Base-by-base conservation (phyloP, 73 alveolate species). In the Blepharisma japonicum region DNA sequence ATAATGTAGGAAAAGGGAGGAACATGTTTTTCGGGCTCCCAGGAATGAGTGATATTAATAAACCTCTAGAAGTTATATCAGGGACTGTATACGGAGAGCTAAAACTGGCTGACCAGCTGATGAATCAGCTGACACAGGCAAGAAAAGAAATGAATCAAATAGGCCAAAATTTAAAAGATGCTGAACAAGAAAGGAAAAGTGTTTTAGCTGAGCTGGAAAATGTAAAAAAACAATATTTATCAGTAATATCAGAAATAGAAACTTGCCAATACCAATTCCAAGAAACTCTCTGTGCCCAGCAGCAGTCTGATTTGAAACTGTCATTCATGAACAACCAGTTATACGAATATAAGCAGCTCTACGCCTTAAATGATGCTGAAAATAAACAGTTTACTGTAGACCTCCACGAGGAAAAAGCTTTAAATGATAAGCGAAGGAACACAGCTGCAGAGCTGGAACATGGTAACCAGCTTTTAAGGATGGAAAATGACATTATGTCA, bases 401-500 rank as follows among this genome's bases (percentile, higher is more conserved):
- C 14, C 78, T 87, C 25, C 81, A 86, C 46, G 47, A 71, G 0
- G 87, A 85, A 55, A 87, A 84, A 68, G 83, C 84, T 9, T 70
- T 39, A 39, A 87, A 87, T 51, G 95, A 87, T 55, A 79, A 79
- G 61, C 68, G 61, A 0, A 72, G 48, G 27, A 87, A 87, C 54
- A 50, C 71, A 55, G 45, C 83, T 18, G 81, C 86, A 4, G 95
- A 88, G 78, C 55, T 84, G 67, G 88, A 84, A 39, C 85, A 88
- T 70, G 67, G 72, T 39, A 80, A 71, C 53, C 18, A 83, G 9
- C 77, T 88, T 7, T 23, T 80, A 38, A 45, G 47, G 5, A 81
- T 84, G 92, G 95, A 88, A 76, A 68, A 68, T 56, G 95, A 88
- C 45, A 88, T 88, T 23, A 85, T 84, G 83, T 90, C 89, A 18